A percentile compares a stretch with the other conserved stretches of the same genome.
Evolutionary conservation across 2,329 filamentous ascomycete species (phyloP).

Genomic region (Fusarium tricinctum): DNA sequence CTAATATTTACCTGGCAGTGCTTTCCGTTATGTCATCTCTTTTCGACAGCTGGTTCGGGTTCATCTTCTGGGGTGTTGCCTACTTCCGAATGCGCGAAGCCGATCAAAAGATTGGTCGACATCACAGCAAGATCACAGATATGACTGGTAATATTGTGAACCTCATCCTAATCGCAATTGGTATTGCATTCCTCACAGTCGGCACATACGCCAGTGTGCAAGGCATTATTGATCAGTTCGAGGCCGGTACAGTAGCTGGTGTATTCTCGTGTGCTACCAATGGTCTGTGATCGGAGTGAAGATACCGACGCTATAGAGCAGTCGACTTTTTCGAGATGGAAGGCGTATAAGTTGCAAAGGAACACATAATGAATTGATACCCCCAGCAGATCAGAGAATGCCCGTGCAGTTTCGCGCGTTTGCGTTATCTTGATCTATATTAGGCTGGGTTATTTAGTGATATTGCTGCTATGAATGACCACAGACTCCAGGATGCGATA

Average conservation of each 20-base stretch:
- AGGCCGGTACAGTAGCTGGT: conserved; percentile 72
- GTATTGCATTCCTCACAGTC: conserved; percentile 83
- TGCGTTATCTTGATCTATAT: conserved; percentile 2
- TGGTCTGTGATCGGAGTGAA: conserved; percentile 62
- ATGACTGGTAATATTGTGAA: conserved; percentile 75
- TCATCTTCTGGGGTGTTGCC: conserved; percentile 93
- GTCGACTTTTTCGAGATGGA: not conserved
- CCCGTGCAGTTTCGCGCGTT: not conserved
- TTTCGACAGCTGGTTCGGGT: conserved; percentile 94
- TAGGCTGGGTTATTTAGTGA: not conserved
- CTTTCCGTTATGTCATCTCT: conserved; percentile 86
- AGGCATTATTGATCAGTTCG: conserved; percentile 81
- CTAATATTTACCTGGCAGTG: conserved; percentile 56
- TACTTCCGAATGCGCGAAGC: conserved; percentile 82
- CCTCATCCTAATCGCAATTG: conserved; percentile 77
- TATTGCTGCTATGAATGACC: not conserved
- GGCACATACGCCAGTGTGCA: conserved; percentile 86
- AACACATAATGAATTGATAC: conserved; percentile 21
- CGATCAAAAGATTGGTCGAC: conserved; percentile 68
- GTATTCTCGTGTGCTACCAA: conserved; percentile 82
- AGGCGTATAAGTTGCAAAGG: conserved; percentile 1
- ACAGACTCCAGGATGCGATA: not conserved
- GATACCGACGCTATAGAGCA: not conserved
- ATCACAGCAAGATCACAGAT: conserved; percentile 65
- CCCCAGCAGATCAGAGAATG: conserved; percentile 11